A percentile compares a stretch with the other conserved stretches of the same genome.
phyloP scores from a whole-genome alignment of 2,329 filamentous ascomycete genomes.

The Macrophomina phaseolina region DNA sequence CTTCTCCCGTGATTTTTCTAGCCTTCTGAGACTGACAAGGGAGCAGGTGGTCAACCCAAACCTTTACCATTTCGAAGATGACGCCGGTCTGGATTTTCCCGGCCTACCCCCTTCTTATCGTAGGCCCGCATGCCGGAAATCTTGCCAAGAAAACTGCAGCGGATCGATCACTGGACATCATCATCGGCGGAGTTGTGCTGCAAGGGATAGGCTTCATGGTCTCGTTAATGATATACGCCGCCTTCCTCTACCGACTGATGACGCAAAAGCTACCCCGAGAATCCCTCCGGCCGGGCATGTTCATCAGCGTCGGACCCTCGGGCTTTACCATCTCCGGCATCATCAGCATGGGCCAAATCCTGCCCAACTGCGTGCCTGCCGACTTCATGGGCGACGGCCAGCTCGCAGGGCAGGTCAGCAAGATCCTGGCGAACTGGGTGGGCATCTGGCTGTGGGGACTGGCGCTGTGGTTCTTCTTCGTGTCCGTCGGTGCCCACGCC shows the following conservation, averaged over 20 bases:
- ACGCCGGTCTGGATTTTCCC: constrained; percentile 89
- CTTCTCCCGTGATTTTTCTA: no score
- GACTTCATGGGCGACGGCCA: constrained; percentile 64
- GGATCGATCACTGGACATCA: constrained; percentile 57
- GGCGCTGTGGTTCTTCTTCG: constrained; percentile 84
- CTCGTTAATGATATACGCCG: constrained; percentile 79
- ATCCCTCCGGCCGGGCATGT: constrained; percentile 79
- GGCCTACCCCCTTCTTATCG: constrained; percentile 78
- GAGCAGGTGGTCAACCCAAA: constrained; percentile 66
- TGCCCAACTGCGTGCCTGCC: constrained; percentile 54
- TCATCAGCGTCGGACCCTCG: constrained; percentile 79
- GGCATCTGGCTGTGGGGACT: constrained; percentile 83
- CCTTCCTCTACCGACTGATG: constrained; percentile 86
- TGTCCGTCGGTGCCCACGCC: constrained; percentile 77
- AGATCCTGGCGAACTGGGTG: constrained; percentile 65
- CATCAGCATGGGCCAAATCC: constrained; percentile 61
- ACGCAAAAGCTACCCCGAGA: constrained; percentile 83
- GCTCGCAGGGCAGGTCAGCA: constrained; percentile 61
- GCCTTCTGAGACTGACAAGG: not conserved
- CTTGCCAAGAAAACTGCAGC: constrained; percentile 54
- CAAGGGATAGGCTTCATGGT: constrained; percentile 70
- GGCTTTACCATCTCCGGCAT: constrained; percentile 70
- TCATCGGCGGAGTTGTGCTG: constrained; percentile 64
- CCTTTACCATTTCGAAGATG: constrained; percentile 79
- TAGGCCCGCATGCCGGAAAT: constrained; percentile 73